Conservation (phyloP, 2,329 filamentous ascomycete genomes). For the Pseudocercospora vitis region DNA sequence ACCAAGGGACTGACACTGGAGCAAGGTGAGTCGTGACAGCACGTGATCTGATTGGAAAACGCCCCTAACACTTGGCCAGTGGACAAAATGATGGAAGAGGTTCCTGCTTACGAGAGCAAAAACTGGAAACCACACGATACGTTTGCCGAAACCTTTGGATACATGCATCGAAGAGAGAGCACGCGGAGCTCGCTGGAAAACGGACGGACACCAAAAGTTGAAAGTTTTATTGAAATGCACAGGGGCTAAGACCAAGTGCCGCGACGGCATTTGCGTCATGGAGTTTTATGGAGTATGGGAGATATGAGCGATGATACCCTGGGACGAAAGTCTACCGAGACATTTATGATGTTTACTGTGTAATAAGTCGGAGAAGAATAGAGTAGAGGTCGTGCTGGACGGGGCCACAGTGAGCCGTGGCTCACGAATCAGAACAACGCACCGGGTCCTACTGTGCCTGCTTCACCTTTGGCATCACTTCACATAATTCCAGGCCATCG, state of each 20-base stretch:
- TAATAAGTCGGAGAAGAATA: background rate
- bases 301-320: conserved; percentile 18
- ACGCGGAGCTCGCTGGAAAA: background rate
- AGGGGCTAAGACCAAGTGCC: background rate
- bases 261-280: background rate
- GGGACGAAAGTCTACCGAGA: conserved; percentile 3
- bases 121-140: conserved; percentile 36
- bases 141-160: conserved; percentile 31
- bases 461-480: too few relatives aligned
- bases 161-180: conserved; percentile 7
- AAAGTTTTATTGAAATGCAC: conserved; percentile 27
- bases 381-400: too few relatives aligned
- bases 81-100: conserved; percentile 49
- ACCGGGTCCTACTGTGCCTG: too few relatives aligned
- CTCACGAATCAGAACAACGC: too few relatives aligned
- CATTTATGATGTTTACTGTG: conserved; percentile 4
- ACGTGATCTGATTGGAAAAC: background rate
- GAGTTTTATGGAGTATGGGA: background rate
- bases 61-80: conserved; percentile 16
- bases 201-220: conserved; percentile 12
- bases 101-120: conserved; percentile 43
- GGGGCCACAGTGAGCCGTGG: too few relatives aligned
- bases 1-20: conserved; percentile 44
- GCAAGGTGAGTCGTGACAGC: conserved; percentile 23
- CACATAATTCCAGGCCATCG: too few relatives aligned